A percentile compares a stretch with the other conserved stretches of the same genome.
These are phyloP conservation scores for Suillus paluster DNA, from an alignment of 768 basidiomycete genomes.

Conservation along the genomic window DNA sequence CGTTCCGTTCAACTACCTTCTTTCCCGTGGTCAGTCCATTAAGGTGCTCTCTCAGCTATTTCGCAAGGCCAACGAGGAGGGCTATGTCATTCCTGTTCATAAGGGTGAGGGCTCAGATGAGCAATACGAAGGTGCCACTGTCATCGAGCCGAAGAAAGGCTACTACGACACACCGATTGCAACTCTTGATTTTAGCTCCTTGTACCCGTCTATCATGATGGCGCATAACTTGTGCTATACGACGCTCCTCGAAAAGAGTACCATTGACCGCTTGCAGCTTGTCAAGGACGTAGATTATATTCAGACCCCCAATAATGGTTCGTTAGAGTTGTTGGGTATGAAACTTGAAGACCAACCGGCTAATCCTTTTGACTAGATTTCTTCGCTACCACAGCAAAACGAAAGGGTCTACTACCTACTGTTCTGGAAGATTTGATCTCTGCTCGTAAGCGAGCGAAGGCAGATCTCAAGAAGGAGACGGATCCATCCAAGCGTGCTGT, in stretches of 20 bases:
- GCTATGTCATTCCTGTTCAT: constrained; percentile 85
- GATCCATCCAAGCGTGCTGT: constrained; percentile 98
- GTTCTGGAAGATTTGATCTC: constrained; percentile 92
- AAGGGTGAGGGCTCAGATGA: constrained; percentile 93
- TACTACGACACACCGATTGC: constrained; percentile 98
- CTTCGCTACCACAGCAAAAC: constrained; percentile 71
- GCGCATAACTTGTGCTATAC: constrained; percentile 99
- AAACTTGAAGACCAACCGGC: not conserved
- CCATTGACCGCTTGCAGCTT: constrained; percentile 77
- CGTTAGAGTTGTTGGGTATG: constrained; percentile 10
- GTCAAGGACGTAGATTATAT: constrained; percentile 90
- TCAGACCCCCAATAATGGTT: constrained; percentile 95
- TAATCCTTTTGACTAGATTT: constrained; percentile 59
- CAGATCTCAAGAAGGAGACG: constrained; percentile 94
- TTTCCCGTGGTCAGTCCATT: constrained; percentile 96
- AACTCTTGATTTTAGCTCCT: constrained; percentile 96
- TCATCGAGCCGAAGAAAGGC: constrained; percentile 95
- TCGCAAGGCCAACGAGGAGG: constrained; percentile 89
- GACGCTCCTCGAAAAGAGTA: constrained; percentile 82
- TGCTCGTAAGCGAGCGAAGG: constrained; percentile 93
- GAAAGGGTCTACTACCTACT: constrained; percentile 91
- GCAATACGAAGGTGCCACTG: constrained; percentile 98
- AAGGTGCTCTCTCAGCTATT: constrained; percentile 97
- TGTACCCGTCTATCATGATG: constrained; percentile 99
- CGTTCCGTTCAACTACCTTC: constrained; percentile 97